Evolutionary conservation across 192 early-diverging fungal genomes (phyloP), one percentile per base, ranked within the genome.

Genomic region (Entomortierella lignicola): DNA sequence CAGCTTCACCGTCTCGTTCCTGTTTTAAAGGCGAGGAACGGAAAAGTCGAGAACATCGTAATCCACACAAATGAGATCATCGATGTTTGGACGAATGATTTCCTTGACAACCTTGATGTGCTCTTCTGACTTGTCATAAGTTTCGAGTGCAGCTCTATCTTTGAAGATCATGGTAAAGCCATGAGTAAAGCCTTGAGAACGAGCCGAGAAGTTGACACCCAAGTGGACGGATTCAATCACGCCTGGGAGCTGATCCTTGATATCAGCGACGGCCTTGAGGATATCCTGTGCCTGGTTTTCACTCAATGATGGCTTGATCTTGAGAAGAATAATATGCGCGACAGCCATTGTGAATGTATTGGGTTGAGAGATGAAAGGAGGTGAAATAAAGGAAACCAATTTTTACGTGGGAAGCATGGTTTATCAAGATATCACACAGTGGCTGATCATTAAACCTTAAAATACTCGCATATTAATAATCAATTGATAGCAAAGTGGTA

Each of bases 101-200:
- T 64, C 61, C 10, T 51, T 48, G 1, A 79, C 66, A 23, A 64
- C 67, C 48, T 60, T 60, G 54, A 69, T 42, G 47, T 69, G 66
- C 29, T 79, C 50, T n/a, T 61, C 39, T 21, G 75, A 69, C 62
- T 70, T 66, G 56, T 70, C 62, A 26, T 70, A 79, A 29, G 51
- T 55, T 32, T 79, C 75, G 39, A 79, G 62, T 12, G 60, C 75
- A 13, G 55, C 75, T 20, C 51, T 60, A 55, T 65, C 57, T 65
- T 79, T 79, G 61, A 79, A 79, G 67, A 70, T 48, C 75, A 79
- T 79, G 23, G 75, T 79, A 56, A 79, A 79, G 55, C 56, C 66
- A 21, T 79, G 67, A 34, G 75, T 79, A 53, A 59, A 79, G 34
- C 75, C 75, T 52, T 79, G 64, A 55, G 60, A 50, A 26, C 66